A percentile compares a stretch with the other conserved stretches of the same genome.
Evolutionary conservation across 805 yeast species (phyloP).

Genomic region (Wickerhamia fluorescens): DNA sequence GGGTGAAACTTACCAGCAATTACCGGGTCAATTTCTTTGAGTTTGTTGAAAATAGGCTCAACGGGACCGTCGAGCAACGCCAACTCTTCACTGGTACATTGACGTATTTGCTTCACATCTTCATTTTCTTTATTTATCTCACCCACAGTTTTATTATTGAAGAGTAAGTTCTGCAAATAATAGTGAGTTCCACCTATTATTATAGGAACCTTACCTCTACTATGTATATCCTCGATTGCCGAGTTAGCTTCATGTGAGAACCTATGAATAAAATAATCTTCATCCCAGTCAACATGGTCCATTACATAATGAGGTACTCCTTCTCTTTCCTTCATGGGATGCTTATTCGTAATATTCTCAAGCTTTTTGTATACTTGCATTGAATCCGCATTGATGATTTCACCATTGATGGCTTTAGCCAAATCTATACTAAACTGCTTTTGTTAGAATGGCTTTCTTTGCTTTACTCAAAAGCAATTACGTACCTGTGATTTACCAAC

Average conservation of each 20-base stretch:
- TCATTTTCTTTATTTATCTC: slow-evolving; percentile 1
- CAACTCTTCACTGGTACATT: slow-evolving; percentile 20
- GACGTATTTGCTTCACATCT: slow-evolving; percentile 27
- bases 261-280: slow-evolving; percentile 73
- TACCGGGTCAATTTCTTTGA: slow-evolving; percentile 56
- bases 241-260: slow-evolving; percentile 66
- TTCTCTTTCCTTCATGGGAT: slow-evolving; percentile 69
- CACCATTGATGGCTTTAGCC: slow-evolving; percentile 75
- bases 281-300: slow-evolving; percentile 75
- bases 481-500: slow-evolving; percentile 84
- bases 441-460: neutral
- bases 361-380: slow-evolving; percentile 85
- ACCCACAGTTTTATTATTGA: slow-evolving; percentile 56
- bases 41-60: slow-evolving; percentile 39
- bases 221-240: slow-evolving; percentile 58
- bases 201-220: slow-evolving; percentile 70
- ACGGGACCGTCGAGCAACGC: slow-evolving; percentile 50
- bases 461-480: slow-evolving; percentile 3
- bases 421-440: slow-evolving; percentile 63
- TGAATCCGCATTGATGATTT: slow-evolving; percentile 90
- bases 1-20: slow-evolving; percentile 86
- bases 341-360: slow-evolving; percentile 84
- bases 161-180: slow-evolving; percentile 72
- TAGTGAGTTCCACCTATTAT: slow-evolving; percentile 96
- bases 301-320: slow-evolving; percentile 82